These are phyloP conservation scores for Puccinia coronata DNA, from an alignment of 1,284 basidiomycete genomes.

Conservation along the genomic window DNA sequence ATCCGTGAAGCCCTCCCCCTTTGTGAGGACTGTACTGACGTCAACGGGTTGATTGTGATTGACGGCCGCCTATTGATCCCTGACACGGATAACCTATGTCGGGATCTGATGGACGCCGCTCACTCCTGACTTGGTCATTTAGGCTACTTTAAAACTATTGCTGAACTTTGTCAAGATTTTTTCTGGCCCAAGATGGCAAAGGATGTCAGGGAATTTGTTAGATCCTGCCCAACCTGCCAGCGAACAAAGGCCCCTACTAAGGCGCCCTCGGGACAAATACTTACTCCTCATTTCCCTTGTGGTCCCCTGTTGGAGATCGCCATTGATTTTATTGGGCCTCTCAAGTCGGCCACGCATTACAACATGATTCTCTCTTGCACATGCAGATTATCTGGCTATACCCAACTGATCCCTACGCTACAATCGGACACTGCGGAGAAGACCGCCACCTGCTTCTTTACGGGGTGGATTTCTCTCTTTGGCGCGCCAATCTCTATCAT, in stretches of 20 bases:
- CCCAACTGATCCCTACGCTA: not conserved
- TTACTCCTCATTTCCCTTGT: too few relatives aligned
- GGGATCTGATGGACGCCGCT: slow-evolving; percentile 55
- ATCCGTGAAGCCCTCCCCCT: too few relatives aligned
- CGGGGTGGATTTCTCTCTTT: not conserved
- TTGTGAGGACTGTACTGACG: slow-evolving; percentile 55
- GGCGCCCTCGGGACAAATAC: too few relatives aligned
- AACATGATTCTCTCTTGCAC: slow-evolving; percentile 1
- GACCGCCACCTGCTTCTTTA: not conserved
- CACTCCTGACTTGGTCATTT: slow-evolving; percentile 60
- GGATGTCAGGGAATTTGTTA: too few relatives aligned
- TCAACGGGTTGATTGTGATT: slow-evolving; percentile 58
- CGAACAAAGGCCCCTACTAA: too few relatives aligned
- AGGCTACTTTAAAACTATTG: slow-evolving; percentile 60
- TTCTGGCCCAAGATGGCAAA: slow-evolving; percentile 62
- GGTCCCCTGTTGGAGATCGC: too few relatives aligned
- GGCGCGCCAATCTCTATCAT: not conserved
- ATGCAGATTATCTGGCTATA: not conserved
- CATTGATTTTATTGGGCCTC: too few relatives aligned
- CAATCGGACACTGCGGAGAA: not conserved
- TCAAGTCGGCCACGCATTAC: not conserved
- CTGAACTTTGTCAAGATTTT: slow-evolving; percentile 55
- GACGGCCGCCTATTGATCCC: slow-evolving; percentile 59
- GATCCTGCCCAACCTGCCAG: too few relatives aligned
- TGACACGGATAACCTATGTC: slow-evolving; percentile 48